Evolutionary conservation across 2,329 filamentous ascomycete species (phyloP).

Genomic region (Arthroderma sp.): DNA sequence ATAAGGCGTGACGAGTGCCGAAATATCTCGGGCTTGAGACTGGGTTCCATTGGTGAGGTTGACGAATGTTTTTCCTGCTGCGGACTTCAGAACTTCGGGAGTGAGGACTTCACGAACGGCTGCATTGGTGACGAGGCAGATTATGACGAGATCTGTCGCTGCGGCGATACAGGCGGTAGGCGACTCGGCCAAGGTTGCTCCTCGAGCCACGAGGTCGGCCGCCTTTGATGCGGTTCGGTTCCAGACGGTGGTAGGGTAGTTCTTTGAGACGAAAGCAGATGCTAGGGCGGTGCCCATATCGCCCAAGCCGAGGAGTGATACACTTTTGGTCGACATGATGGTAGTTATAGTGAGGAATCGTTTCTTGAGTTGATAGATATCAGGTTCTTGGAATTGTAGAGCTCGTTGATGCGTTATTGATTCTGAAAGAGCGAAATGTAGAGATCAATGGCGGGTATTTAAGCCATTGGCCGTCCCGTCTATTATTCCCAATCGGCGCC

Average conservation of each 20-base stretch:
- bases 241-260: constrained; percentile 3
- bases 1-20: neutral
- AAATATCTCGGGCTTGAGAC: neutral
- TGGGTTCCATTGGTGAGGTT: constrained; percentile 5
- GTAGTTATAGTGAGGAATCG: neutral
- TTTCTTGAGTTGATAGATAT: too few relatives aligned
- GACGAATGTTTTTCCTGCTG: constrained; percentile 1
- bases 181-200: constrained; percentile 1
- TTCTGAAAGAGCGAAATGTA: too few relatives aligned
- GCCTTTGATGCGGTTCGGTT: constrained; percentile 4
- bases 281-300: constrained; percentile 4
- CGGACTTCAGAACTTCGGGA: neutral
- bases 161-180: neutral
- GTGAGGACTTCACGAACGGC: neutral
- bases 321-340: neutral
- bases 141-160: constrained; percentile 1
- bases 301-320: constrained; percentile 4
- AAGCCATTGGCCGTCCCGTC: too few relatives aligned
- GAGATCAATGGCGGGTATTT: too few relatives aligned
- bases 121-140: constrained; percentile 2
- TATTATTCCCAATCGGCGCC: too few relatives aligned
- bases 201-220: neutral
- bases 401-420: too few relatives aligned
- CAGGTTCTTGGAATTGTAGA: too few relatives aligned
- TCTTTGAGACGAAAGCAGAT: constrained; percentile 1